Conservation (phyloP, 2,329 filamentous ascomycete genomes). For the Monilinia laxa region DNA sequence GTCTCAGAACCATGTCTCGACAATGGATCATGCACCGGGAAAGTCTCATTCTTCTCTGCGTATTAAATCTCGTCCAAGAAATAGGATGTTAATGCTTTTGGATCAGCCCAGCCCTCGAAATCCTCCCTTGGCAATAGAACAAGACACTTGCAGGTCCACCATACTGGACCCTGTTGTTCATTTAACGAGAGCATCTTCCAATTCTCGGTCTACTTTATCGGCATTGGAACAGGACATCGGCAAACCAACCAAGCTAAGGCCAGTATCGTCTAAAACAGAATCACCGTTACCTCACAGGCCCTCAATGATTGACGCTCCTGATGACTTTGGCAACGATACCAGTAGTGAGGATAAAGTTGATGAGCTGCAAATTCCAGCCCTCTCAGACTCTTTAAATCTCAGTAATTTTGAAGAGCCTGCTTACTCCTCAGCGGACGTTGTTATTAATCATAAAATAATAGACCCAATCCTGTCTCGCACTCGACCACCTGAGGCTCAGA, state of each 20-base stretch:
- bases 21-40: background rate
- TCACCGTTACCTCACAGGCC: background rate
- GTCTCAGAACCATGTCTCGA: background rate
- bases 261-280: background rate
- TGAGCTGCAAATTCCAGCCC: background rate
- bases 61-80: constrained; percentile 36
- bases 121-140: background rate
- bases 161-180: background rate
- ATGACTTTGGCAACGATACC: background rate
- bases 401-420: constrained; percentile 23
- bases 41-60: constrained; percentile 33
- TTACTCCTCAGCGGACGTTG: constrained; percentile 26
- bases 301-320: background rate
- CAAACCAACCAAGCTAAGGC: background rate
- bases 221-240: background rate
- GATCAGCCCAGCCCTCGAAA: constrained; percentile 28
- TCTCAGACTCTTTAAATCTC: background rate
- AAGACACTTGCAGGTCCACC: background rate
- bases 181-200: background rate
- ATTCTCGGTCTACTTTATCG: background rate
- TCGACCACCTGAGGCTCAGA: background rate
- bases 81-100: constrained; percentile 40
- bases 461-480: constrained; percentile 29
- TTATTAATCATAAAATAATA: constrained; percentile 31
- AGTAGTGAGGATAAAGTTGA: background rate